phyloP scores from a whole-genome alignment of 768 basidiomycete genomes.

The Hirschioporus abietinus region DNA sequence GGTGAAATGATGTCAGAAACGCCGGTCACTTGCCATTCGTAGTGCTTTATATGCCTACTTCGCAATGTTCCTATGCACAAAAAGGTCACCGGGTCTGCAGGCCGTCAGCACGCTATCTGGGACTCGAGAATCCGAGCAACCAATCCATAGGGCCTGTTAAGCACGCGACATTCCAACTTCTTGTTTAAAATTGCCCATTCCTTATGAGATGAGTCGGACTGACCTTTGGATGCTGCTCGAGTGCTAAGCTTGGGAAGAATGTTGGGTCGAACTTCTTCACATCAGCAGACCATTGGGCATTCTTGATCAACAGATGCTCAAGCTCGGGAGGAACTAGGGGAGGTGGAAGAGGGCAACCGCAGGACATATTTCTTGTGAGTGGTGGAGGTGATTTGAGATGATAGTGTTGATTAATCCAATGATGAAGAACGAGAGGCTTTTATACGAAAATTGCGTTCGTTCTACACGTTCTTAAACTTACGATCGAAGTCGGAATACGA shows the following conservation, averaged over 20 bases:
- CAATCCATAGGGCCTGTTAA: slow-evolving; percentile 66
- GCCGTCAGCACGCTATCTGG: slow-evolving; percentile 72
- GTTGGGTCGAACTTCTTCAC: slow-evolving; percentile 49
- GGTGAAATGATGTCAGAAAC: neutral
- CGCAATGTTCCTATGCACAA: slow-evolving; percentile 83
- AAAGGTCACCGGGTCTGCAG: slow-evolving; percentile 72
- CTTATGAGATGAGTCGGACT: slow-evolving; percentile 14
- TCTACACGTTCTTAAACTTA: neutral
- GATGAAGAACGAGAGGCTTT: neutral
- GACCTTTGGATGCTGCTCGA: slow-evolving; percentile 68
- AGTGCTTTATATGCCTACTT: slow-evolving; percentile 45
- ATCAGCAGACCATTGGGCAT: slow-evolving; percentile 65
- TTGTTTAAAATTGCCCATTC: neutral
- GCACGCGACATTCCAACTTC: no score
- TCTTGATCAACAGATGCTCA: slow-evolving; percentile 38
- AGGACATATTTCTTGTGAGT: neutral
- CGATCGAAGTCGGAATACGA: neutral
- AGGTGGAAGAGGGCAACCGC: neutral
- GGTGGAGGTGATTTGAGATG: neutral
- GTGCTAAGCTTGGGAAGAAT: slow-evolving; percentile 56
- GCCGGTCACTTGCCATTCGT: no score
- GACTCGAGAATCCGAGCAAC: slow-evolving; percentile 81
- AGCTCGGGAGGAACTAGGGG: slow-evolving; percentile 22
- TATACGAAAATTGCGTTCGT: neutral
- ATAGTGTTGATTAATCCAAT: neutral